These are phyloP conservation scores for Erodium texanum DNA, from an alignment of 441 rosid species.

Conservation along the genomic window DNA sequence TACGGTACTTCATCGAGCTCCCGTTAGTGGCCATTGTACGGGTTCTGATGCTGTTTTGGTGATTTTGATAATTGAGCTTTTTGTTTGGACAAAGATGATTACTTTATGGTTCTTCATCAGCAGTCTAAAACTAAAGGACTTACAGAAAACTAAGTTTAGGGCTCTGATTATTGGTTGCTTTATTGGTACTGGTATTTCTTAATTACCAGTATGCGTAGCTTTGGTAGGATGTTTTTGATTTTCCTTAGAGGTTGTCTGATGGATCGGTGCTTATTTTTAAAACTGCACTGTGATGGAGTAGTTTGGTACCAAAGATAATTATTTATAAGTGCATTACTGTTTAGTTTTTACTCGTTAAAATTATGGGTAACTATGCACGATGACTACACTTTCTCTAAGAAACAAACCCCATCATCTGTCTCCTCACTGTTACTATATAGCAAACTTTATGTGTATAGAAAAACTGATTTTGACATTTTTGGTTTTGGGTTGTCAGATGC, in stretches of 20 bases:
- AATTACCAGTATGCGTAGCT: background rate
- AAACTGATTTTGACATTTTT: background rate
- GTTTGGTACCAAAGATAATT: background rate
- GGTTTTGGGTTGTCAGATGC: conserved; percentile 50
- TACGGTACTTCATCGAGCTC: background rate
- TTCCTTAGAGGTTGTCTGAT: background rate
- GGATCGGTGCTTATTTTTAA: background rate
- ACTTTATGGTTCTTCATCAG: background rate
- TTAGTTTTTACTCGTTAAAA: background rate
- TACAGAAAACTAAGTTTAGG: background rate
- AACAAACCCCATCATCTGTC: background rate
- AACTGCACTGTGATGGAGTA: background rate
- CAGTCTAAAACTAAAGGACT: background rate
- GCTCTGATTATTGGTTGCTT: background rate
- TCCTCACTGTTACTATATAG: background rate
- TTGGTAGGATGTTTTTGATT: background rate
- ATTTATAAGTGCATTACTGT: background rate
- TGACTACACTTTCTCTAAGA: too few species aligned
- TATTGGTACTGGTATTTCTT: background rate
- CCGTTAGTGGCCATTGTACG: background rate
- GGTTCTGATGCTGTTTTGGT: background rate
- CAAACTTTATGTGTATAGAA: background rate
- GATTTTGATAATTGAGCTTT: background rate
- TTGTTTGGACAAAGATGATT: background rate
- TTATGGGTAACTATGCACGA: background rate